These are phyloP conservation scores for Macrocybe gigantea DNA, from an alignment of 768 basidiomycete genomes.

Conservation along the genomic window DNA sequence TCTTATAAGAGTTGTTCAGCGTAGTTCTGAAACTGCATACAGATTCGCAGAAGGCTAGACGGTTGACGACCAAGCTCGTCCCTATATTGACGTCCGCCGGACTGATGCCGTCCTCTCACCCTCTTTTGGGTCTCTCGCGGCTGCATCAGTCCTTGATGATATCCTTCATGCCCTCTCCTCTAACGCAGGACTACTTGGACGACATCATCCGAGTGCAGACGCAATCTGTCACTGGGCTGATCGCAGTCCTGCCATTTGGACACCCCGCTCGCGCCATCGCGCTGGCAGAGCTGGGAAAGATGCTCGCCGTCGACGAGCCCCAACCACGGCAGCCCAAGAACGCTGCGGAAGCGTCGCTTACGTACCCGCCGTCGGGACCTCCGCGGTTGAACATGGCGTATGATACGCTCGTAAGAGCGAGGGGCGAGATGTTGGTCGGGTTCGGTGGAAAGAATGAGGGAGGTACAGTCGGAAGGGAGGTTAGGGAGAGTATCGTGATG, in stretches of 20 bases:
- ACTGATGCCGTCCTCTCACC: constrained; percentile 65
- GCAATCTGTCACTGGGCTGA: constrained; percentile 47
- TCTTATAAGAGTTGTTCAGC: not conserved
- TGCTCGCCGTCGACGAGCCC: constrained; percentile 75
- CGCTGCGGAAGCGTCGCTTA: constrained; percentile 10
- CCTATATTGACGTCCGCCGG: constrained; percentile 56
- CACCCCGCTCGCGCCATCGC: constrained; percentile 79
- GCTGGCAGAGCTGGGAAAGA: constrained; percentile 74
- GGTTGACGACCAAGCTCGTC: constrained; percentile 59
- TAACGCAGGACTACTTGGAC: constrained; percentile 52
- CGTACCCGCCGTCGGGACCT: constrained; percentile 66
- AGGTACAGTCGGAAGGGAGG: constrained; percentile 60
- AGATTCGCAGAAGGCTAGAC: constrained; percentile 57
- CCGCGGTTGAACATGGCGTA: constrained; percentile 57
- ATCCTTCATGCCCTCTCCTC: constrained; percentile 31
- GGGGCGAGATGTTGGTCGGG: constrained; percentile 56
- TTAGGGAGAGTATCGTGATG: constrained; percentile 51
- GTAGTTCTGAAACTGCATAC: not conserved
- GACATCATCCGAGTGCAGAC: constrained; percentile 54
- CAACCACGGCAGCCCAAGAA: constrained; percentile 24
- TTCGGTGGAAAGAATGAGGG: constrained; percentile 71
- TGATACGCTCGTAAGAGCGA: constrained; percentile 57
- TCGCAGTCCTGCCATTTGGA: constrained; percentile 46
- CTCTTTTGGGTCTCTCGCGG: constrained; percentile 69
- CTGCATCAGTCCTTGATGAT: constrained; percentile 68